Conservation (phyloP, 73 alveolate genomes). For the Durusdinium trenchii region DNA sequence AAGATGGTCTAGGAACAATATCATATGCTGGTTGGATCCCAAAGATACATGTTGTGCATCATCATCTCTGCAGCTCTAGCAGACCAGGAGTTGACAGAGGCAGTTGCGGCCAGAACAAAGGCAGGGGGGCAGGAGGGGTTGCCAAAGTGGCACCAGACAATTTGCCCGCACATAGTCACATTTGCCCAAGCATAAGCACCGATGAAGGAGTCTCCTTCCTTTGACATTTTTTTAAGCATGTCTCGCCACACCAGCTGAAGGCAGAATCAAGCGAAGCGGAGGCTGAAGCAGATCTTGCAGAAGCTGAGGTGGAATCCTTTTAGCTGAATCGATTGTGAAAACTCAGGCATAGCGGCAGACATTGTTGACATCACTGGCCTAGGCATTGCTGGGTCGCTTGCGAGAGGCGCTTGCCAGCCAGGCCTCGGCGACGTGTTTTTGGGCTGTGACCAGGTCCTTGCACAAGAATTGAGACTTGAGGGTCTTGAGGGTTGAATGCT, state of each 20-base stretch:
- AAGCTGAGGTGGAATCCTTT: slow-evolving; percentile 28
- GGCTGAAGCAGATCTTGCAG: slow-evolving; percentile 77
- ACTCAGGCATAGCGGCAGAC: not conserved
- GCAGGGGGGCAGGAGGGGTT: too few relatives aligned
- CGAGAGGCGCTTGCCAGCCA: slow-evolving; percentile 49
- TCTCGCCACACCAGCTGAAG: not conserved
- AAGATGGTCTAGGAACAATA: too few relatives aligned
- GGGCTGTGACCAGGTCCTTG: too few relatives aligned
- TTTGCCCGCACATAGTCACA: too few relatives aligned
- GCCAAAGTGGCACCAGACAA: too few relatives aligned
- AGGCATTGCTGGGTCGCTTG: slow-evolving; percentile 40
- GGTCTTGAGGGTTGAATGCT: not conserved
- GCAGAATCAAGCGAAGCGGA: slow-evolving; percentile 63
- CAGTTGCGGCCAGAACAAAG: not conserved
- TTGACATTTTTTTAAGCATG: not conserved
- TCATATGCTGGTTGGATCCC: too few relatives aligned
- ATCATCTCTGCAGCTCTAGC: too few relatives aligned
- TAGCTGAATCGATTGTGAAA: not conserved
- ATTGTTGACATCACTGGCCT: too few relatives aligned
- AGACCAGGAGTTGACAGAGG: not conserved
- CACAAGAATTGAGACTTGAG: not conserved
- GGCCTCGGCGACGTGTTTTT: not conserved
- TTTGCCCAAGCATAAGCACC: too few relatives aligned
- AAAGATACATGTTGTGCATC: too few relatives aligned
- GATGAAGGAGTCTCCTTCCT: not conserved